These are phyloP conservation scores for Suillus alpinus DNA, from an alignment of 768 basidiomycete species.

Conservation along the genomic window DNA sequence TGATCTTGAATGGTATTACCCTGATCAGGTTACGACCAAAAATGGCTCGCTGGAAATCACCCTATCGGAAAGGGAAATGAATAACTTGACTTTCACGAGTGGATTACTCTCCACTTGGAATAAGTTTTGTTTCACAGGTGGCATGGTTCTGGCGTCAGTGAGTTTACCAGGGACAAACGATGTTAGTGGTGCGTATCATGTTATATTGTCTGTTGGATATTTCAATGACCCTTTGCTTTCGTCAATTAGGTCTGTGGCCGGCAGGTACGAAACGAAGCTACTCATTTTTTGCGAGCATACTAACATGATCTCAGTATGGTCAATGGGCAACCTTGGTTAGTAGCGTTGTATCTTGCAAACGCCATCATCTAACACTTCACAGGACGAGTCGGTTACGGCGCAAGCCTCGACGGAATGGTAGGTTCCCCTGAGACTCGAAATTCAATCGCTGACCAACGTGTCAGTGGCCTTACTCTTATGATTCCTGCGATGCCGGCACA, in stretches of 20 bases:
- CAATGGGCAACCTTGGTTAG: constrained; percentile 75
- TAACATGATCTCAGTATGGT: constrained; percentile 47
- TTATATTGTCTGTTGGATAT: background rate
- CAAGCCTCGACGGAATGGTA: constrained; percentile 80
- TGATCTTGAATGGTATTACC: constrained; percentile 89
- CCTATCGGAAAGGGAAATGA: constrained; percentile 59
- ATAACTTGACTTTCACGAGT: constrained; percentile 71
- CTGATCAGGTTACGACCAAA: constrained; percentile 69
- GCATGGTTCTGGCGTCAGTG: constrained; percentile 70
- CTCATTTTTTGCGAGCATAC: background rate
- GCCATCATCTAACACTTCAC: background rate
- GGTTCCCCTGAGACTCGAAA: constrained; percentile 13
- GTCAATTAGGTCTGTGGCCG: constrained; percentile 63
- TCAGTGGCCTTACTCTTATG: constrained; percentile 83
- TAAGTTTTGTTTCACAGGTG: constrained; percentile 94
- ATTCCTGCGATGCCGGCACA: constrained; percentile 93
- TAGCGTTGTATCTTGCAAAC: background rate
- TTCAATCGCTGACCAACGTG: constrained; percentile 7
- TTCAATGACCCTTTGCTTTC: background rate
- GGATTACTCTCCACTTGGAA: constrained; percentile 75
- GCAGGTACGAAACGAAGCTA: constrained; percentile 32
- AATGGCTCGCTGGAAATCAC: constrained; percentile 77
- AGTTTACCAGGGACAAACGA: constrained; percentile 64
- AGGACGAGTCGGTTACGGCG: constrained; percentile 88
- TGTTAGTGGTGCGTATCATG: constrained; percentile 37